Percentiles rank a stretch among this genome's conserved stretches.
These are phyloP conservation scores for Solanum lycopersicoides DNA, from an alignment of 257 asterid species.

Conservation along the genomic window DNA sequence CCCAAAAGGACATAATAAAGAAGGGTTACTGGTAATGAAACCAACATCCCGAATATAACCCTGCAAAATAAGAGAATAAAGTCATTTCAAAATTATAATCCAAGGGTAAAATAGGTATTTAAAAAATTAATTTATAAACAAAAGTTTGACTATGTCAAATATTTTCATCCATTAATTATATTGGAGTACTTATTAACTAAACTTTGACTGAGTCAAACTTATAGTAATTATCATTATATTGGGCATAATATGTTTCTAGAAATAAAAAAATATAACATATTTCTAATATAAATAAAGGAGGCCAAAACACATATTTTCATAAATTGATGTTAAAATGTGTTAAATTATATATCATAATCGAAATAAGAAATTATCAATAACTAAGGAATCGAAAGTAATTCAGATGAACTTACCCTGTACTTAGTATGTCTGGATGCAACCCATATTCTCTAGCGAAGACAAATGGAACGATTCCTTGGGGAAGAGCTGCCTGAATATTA, in stretches of 20 bases:
- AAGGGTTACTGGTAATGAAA: conserved; percentile 53
- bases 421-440: conserved; percentile 50
- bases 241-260: not conserved
- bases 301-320: not conserved
- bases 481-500: conserved; percentile 54
- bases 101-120: not conserved
- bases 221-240: no score
- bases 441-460: conserved; percentile 66
- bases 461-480: conserved; percentile 58
- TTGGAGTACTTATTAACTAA: no score
- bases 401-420: conserved; percentile 44
- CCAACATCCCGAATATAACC: conserved; percentile 65
- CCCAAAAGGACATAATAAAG: conserved; percentile 46
- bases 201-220: no score
- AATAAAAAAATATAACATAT: no score
- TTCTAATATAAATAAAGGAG: not conserved
- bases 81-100: not conserved
- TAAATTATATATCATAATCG: not conserved
- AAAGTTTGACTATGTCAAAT: not conserved
- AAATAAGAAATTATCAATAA: not conserved
- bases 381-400: not conserved
- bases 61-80: conserved; percentile 20
- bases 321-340: not conserved
- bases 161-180: not conserved
- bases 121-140: no score